Evolutionary conservation across 306 rosid species (phyloP), one percentile per base, ranked within the genome.

Genomic region (Prunus kanzakura): DNA sequence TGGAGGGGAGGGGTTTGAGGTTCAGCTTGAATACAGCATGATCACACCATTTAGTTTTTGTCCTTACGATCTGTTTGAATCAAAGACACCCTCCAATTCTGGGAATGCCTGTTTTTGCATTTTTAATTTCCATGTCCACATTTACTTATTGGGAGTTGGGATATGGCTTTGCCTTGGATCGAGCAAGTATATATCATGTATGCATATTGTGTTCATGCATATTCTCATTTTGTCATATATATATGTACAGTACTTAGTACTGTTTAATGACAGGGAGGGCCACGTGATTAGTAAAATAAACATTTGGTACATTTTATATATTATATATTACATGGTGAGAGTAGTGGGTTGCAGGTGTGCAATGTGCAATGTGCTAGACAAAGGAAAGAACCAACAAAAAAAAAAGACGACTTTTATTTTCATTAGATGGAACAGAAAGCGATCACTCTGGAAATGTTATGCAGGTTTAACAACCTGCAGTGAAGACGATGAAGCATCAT

Each of bases 291-390:
- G 45, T 62, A 62, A 58, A 60, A 29, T 8, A 62, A 14, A 8
- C 9, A 35, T 12, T 5, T 6, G 41, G 41, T 35, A 1, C 35
- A 25, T 4, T 61, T 4, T 11, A 23, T 16, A 27, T 18, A 32
- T 4, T 22, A 23, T 16, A 61, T 35, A 32, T 2, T 27, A 50
- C 43, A 41, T 75, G 27, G 29, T 65, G 66, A 55, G 66, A 55
- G 22, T 77, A 79, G 88, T 85, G 89, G 89, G 85, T 64, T 68
- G 88, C 89, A 80, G 81, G 78, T 89, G 78, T 85, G 91, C 76
- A 64, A 64, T 81, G 51, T 63, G 73, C 65, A 63, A 83, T 69
- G 51, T 11, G 51, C 51, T 22, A 74, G 71, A 75, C 57, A 68
- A 78, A 83, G 43, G 32, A 8, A 22, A 25, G 29, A 47, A 30